Percentiles rank a stretch among this genome's conserved stretches.
Conservation (phyloP, 2,329 filamentous ascomycete species). For the Neopestalotiopsis sp. region DNA sequence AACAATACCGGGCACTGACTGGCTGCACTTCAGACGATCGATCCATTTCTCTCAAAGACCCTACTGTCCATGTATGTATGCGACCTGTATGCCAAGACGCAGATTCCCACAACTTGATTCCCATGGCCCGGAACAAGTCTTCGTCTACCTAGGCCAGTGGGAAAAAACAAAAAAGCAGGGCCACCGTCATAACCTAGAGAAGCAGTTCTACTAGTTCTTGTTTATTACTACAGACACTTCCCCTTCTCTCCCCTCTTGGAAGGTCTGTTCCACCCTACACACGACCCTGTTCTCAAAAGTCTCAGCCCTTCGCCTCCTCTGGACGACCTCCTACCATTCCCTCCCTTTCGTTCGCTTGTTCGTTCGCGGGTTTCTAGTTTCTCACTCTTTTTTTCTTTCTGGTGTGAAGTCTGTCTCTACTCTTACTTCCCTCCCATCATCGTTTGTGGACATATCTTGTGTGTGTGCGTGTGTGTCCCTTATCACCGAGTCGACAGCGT, state of each 20-base stretch:
- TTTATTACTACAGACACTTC: slow-evolving; percentile 5
- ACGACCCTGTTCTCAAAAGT: background rate
- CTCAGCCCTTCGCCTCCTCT: background rate
- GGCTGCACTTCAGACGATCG: background rate
- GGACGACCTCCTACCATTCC: background rate
- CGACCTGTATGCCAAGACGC: slow-evolving; percentile 7
- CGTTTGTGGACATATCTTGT: too few species aligned
- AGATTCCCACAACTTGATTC: slow-evolving; percentile 14
- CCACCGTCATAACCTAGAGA: slow-evolving; percentile 1
- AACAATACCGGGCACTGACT: background rate
- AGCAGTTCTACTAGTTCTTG: background rate
- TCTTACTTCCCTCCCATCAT: background rate
- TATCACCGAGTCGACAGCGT: background rate
- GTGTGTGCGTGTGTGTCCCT: too few species aligned
- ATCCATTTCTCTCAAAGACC: background rate
- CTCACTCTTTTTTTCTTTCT: background rate
- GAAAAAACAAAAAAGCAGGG: background rate
- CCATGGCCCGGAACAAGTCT: background rate
- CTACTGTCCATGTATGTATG: background rate
- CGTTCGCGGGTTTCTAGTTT: background rate
- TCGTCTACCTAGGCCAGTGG: background rate
- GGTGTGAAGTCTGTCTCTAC: background rate
- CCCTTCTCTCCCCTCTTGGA: slow-evolving; percentile 11
- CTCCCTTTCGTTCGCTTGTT: background rate
- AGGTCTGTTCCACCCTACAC: slow-evolving; percentile 7